These are phyloP conservation scores for Solanum chaucha DNA, from an alignment of 257 asterid species.

Conservation along the genomic window DNA sequence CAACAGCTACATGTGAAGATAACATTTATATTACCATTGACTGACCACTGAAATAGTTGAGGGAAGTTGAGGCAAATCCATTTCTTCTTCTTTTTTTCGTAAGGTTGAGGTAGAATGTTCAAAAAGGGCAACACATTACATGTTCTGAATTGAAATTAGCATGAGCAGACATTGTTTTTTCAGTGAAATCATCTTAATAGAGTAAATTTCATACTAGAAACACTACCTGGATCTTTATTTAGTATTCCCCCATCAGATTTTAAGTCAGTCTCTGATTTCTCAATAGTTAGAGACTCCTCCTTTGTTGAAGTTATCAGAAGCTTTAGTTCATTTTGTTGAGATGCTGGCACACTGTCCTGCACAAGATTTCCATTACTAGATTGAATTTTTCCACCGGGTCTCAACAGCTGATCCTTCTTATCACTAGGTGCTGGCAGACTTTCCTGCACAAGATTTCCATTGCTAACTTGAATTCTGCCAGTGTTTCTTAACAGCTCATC, in stretches of 20 bases:
- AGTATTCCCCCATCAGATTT: slow-evolving; percentile 14
- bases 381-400: slow-evolving; percentile 18
- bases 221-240: slow-evolving; percentile 28
- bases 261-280: slow-evolving; percentile 12
- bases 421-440: neutral
- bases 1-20: neutral
- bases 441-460: slow-evolving; percentile 16
- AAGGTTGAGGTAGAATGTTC: neutral
- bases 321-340: slow-evolving; percentile 34
- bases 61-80: neutral
- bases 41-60: neutral
- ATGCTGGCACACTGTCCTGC: slow-evolving; percentile 10
- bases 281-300: slow-evolving; percentile 14
- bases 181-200: neutral
- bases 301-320: slow-evolving; percentile 25
- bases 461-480: slow-evolving; percentile 14
- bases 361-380: slow-evolving; percentile 15
- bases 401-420: slow-evolving; percentile 8
- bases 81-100: neutral
- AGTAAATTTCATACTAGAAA: neutral
- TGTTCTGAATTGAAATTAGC: neutral
- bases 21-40: neutral
- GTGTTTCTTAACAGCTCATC: slow-evolving; percentile 9
- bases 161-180: neutral
- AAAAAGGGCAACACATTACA: neutral